phyloP scores from a whole-genome alignment of 495 filamentous ascomycete species.

The Hypoxylon intermedium region DNA sequence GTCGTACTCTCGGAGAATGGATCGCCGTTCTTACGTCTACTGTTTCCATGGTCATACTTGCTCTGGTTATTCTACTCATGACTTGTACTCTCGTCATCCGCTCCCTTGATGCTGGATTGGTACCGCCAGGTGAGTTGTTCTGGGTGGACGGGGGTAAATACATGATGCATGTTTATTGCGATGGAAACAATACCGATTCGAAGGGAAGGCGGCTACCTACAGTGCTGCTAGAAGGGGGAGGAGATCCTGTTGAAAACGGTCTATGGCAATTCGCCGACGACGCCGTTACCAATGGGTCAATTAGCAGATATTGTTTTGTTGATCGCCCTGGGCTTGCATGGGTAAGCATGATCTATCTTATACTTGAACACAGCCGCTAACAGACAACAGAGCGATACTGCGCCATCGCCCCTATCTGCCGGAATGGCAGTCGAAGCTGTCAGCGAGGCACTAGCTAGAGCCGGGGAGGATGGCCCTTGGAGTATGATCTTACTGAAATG shows the following conservation, averaged over 20 bases:
- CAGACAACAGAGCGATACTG: conserved; percentile 70
- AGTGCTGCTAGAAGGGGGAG: conserved; percentile 82
- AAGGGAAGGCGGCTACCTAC: conserved; percentile 65
- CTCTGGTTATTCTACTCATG: conserved; percentile 71
- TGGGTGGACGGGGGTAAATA: conserved; percentile 83
- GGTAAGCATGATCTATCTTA: conserved; percentile 51
- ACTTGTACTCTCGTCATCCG: conserved; percentile 80
- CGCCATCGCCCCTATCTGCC: conserved; percentile 88
- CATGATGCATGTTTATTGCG: conserved; percentile 82
- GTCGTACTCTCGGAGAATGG: conserved; percentile 84
- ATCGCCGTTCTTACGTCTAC: conserved; percentile 78
- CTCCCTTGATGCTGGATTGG: conserved; percentile 73
- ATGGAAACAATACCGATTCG: conserved; percentile 66
- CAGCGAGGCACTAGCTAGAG: conserved; percentile 79
- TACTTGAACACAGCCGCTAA: neutral
- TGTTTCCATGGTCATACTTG: conserved; percentile 69
- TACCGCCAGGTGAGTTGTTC: conserved; percentile 73
- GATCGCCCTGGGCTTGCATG: conserved; percentile 89
- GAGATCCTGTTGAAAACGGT: conserved; percentile 75
- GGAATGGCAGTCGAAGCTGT: conserved; percentile 87
- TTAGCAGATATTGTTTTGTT: conserved; percentile 91
- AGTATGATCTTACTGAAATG: conserved; percentile 52
- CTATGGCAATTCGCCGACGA: conserved; percentile 74
- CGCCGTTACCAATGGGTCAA: conserved; percentile 73
- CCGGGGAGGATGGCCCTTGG: conserved; percentile 87